Evolutionary conservation across 768 basidiomycete genomes (phyloP), one percentile per base, ranked within the genome.

Genomic region (Kwoniella dendrophila): DNA sequence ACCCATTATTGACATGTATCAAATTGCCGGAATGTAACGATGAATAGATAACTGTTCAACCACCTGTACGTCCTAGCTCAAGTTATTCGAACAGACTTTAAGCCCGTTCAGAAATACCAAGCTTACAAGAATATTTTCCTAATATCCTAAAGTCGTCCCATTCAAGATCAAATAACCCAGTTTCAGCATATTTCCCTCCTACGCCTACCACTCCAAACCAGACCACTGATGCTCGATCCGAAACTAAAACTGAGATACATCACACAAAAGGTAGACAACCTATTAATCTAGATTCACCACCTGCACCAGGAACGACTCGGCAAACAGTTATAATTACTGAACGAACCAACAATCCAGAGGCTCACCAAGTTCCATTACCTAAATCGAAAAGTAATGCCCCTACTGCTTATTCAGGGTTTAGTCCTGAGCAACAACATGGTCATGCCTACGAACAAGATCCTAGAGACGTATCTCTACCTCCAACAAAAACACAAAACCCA

Each of bases 1-100:
- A n/a, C n/a, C n/a, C n/a, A n/a, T n/a, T n/a, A n/a, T n/a, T n/a
- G n/a, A n/a, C n/a, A n/a, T n/a, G n/a, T n/a, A n/a, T n/a, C n/a
- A n/a, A n/a, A n/a, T n/a, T n/a, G n/a, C n/a, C n/a, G n/a, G n/a
- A n/a, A n/a, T n/a, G n/a, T n/a, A n/a, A n/a, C n/a, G n/a, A n/a
- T n/a, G n/a, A n/a, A 26, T 45, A 75, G 74, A 75, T 75, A 45
- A 75, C 48, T 12, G 49, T 75, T n/a, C 74, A 75, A 53, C 71
- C 74, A 61, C 74, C 74, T 22, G 74, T 75, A 51, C 55, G 74
- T 75, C 44, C 29, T 41, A n/a, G 12, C 26, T 48, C 34, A 56
- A 47, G 33, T 30, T 32, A 30, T 16, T 30, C 62, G 32, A 54
- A 41, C 20, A 53, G 51, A 18, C 55, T 40, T 40, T 45, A 60